Percentiles rank a stretch among this genome's conserved stretches.
phyloP scores from a whole-genome alignment of 2,329 filamentous ascomycete species.

The Aspergillus pseudotamarii region DNA sequence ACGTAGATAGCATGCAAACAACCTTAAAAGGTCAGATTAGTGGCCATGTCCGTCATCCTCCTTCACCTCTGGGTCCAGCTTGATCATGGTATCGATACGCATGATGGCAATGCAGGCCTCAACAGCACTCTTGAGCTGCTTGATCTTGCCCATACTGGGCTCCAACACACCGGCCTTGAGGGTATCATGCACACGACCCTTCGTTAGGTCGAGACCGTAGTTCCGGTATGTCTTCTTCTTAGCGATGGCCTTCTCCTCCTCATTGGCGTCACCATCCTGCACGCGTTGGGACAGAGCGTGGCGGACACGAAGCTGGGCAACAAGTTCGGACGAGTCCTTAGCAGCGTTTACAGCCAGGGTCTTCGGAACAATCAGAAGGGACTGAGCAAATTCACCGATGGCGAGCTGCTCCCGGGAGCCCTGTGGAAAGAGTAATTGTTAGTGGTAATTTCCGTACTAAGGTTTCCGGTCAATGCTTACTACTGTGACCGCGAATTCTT shows the following conservation, averaged over 20 bases:
- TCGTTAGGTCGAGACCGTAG: conserved; percentile 88
- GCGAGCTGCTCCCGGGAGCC: conserved; percentile 95
- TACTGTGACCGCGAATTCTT: conserved; percentile 97
- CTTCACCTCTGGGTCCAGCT: conserved; percentile 87
- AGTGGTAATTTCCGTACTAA: neutral
- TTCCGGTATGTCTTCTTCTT: conserved; percentile 98
- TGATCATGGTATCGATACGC: conserved; percentile 98
- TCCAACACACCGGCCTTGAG: conserved; percentile 94
- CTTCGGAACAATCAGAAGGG: conserved; percentile 92
- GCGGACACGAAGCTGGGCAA: conserved; percentile 90
- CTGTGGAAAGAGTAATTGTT: conserved; percentile 34
- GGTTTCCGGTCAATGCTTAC: conserved; percentile 50
- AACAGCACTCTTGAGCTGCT: conserved; percentile 96
- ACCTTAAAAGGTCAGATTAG: conserved; percentile 46
- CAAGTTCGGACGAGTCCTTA: conserved; percentile 92
- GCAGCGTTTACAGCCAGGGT: conserved; percentile 96
- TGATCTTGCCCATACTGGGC: conserved; percentile 96
- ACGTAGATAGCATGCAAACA: conserved; percentile 4
- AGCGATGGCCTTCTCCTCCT: conserved; percentile 85
- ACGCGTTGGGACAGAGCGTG: conserved; percentile 94
- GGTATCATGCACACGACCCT: conserved; percentile 89
- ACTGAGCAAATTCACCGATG: conserved; percentile 95
- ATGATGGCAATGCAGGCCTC: conserved; percentile 99
- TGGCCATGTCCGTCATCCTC: conserved; percentile 85
- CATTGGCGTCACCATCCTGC: conserved; percentile 72